Evolutionary conservation across 2,329 filamentous ascomycete genomes (phyloP).

Genomic region (Phoma sp.): DNA sequence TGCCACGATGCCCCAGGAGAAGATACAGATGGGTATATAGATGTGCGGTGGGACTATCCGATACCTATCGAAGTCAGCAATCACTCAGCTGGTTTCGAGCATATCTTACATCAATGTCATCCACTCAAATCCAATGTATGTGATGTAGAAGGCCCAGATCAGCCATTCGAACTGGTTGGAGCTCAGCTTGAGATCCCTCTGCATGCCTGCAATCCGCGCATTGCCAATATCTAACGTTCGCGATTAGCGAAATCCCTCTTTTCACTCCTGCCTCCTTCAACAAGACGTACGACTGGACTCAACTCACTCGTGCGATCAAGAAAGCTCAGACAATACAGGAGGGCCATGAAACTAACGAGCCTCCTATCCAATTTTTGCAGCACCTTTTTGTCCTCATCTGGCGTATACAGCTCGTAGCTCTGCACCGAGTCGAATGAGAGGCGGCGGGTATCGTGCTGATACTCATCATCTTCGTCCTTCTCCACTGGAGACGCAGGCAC

Average conservation of each 20-base stretch:
- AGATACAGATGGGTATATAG: slow-evolving; percentile 68
- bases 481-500: slow-evolving; percentile 18
- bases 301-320: slow-evolving; percentile 79
- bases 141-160: slow-evolving; percentile 67
- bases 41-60: slow-evolving; percentile 65
- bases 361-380: slow-evolving; percentile 76
- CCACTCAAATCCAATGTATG: slow-evolving; percentile 69
- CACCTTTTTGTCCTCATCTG: slow-evolving; percentile 74
- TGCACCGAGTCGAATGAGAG: slow-evolving; percentile 40
- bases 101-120: slow-evolving; percentile 63
- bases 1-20: slow-evolving; percentile 79
- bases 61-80: slow-evolving; percentile 48
- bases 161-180: slow-evolving; percentile 66
- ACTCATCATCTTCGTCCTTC: slow-evolving; percentile 29
- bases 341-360: slow-evolving; percentile 79
- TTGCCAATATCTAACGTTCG: slow-evolving; percentile 62
- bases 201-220: slow-evolving; percentile 65
- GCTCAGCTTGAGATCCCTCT: slow-evolving; percentile 60
- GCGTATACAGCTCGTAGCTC: slow-evolving; percentile 61
- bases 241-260: slow-evolving; percentile 13
- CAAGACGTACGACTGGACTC: slow-evolving; percentile 4
- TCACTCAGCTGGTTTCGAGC: background rate
- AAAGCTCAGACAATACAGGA: slow-evolving; percentile 85
- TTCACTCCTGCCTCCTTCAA: background rate
- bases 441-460: slow-evolving; percentile 21